Evolutionary conservation across 2,329 filamentous ascomycete species (phyloP).

Genomic region (Apiospora kogelbergensis): DNA sequence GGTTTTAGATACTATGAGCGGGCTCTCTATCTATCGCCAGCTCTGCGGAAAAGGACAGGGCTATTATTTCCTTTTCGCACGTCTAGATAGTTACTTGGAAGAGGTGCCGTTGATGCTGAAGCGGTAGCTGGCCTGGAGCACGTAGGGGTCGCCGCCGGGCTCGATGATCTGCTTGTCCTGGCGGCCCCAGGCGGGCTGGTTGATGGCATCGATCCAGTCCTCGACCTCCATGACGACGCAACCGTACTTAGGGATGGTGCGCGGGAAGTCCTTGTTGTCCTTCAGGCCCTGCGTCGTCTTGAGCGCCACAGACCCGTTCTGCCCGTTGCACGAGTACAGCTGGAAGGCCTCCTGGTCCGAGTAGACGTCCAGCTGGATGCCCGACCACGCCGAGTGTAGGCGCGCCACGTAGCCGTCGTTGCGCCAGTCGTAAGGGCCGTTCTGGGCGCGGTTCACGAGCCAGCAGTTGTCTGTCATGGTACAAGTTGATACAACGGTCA

Average conservation of each 20-base stretch:
- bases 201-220: slow-evolving; percentile 93
- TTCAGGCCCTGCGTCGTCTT: slow-evolving; percentile 69
- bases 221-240: slow-evolving; percentile 90
- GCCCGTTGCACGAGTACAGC: slow-evolving; percentile 78
- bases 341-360: slow-evolving; percentile 87
- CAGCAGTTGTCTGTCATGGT: slow-evolving; percentile 63
- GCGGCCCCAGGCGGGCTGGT: slow-evolving; percentile 84
- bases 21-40: neutral
- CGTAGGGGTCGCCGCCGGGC: slow-evolving; percentile 59
- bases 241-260: slow-evolving; percentile 71
- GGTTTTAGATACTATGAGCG: neutral
- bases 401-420: slow-evolving; percentile 60
- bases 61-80: too few species aligned
- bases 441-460: slow-evolving; percentile 61
- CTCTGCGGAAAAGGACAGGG: neutral
- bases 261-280: slow-evolving; percentile 52
- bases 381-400: slow-evolving; percentile 72
- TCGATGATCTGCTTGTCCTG: slow-evolving; percentile 58
- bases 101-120: slow-evolving; percentile 51
- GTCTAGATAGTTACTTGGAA: neutral
- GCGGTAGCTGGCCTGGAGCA: slow-evolving; percentile 60
- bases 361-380: slow-evolving; percentile 79
- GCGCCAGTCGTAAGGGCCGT: slow-evolving; percentile 63
- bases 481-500: neutral
- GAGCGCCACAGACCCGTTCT: slow-evolving; percentile 69